Percentiles rank a stretch among this genome's conserved stretches.
Conservation (phyloP, 2,329 filamentous ascomycete genomes). For the Amesomyces nigricolor region DNA sequence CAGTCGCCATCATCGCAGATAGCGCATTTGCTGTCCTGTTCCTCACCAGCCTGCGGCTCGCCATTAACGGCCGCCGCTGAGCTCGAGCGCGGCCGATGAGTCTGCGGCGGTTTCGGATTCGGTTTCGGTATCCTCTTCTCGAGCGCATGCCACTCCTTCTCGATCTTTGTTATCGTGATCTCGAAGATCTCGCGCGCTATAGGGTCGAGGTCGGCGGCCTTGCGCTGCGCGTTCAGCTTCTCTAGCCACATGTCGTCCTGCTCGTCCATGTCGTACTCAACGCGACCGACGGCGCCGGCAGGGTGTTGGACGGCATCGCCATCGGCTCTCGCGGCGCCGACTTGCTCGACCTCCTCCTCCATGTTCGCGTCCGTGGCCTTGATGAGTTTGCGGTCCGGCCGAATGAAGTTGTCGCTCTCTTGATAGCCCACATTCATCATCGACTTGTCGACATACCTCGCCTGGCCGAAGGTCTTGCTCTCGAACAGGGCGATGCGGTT, state of each 20-base stretch:
- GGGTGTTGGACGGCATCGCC: slow-evolving; percentile 46
- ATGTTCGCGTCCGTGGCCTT: slow-evolving; percentile 55
- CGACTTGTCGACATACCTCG: slow-evolving; percentile 88
- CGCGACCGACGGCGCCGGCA: slow-evolving; percentile 61
- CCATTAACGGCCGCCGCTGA: slow-evolving; percentile 94
- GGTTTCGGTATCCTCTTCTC: slow-evolving; percentile 97
- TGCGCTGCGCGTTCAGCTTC: slow-evolving; percentile 71
- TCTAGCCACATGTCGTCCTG: slow-evolving; percentile 97
- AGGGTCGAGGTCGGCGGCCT: slow-evolving; percentile 65
- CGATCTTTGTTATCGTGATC: slow-evolving; percentile 97
- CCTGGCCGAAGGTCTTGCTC: slow-evolving; percentile 76
- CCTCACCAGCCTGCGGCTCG: slow-evolving; percentile 79
- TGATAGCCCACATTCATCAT: slow-evolving; percentile 97
- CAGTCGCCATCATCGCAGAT: slow-evolving; percentile 99
- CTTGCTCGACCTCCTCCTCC: slow-evolving; percentile 53
- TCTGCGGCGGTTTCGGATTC: slow-evolving; percentile 93
- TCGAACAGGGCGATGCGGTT: slow-evolving; percentile 77
- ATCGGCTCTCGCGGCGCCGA: slow-evolving; percentile 45
- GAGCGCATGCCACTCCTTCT: slow-evolving; percentile 95
- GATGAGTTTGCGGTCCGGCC: slow-evolving; percentile 67
- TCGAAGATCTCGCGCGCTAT: slow-evolving; percentile 95
- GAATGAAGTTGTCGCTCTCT: slow-evolving; percentile 82
- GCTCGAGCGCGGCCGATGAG: slow-evolving; percentile 84
- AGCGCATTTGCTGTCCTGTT: slow-evolving; percentile 94
- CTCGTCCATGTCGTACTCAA: slow-evolving; percentile 99